Conservation (phyloP, 2,329 filamentous ascomycete species). For the Beauveria scarabaeidicola region DNA sequence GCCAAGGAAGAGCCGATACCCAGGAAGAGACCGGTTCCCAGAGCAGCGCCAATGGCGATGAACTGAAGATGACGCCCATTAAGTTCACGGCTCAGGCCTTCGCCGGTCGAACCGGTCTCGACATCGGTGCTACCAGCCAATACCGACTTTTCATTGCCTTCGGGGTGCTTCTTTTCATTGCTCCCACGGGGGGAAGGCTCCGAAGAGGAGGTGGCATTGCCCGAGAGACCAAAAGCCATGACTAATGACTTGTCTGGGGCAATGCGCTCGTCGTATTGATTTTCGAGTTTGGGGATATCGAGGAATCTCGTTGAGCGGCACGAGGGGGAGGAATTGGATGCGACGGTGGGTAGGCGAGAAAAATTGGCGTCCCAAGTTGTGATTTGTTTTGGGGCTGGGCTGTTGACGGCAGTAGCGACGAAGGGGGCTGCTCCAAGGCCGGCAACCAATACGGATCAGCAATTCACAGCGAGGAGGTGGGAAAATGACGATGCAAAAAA, state of each 20-base stretch:
- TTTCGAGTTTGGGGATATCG: background rate
- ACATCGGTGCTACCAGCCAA: constrained; percentile 19
- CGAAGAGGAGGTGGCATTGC: constrained; percentile 2
- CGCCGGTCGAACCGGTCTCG: constrained; percentile 25
- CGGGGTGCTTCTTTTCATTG: constrained; percentile 5
- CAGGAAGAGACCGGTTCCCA: constrained; percentile 66
- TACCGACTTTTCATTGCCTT: constrained; percentile 2
- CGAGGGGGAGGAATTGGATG: background rate
- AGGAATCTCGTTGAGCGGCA: background rate
- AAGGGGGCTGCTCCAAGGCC: constrained; percentile 1
- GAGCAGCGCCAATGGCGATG: constrained; percentile 50
- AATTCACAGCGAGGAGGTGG: background rate
- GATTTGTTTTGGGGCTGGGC: background rate
- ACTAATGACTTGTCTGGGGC: background rate
- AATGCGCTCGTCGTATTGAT: background rate
- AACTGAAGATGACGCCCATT: constrained; percentile 37
- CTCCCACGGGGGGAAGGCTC: constrained; percentile 1
- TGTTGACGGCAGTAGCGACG: constrained; percentile 6
- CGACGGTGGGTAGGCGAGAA: background rate
- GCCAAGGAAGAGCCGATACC: constrained; percentile 56
- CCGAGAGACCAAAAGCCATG: constrained; percentile 1
- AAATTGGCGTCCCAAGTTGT: background rate
- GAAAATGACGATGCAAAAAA: background rate
- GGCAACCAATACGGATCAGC: constrained; percentile 1
- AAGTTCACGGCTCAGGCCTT: constrained; percentile 30